Evolutionary conservation across 441 rosid species (phyloP), one percentile per base, ranked within the genome.

Genomic region (Theobroma grandiflorum): DNA sequence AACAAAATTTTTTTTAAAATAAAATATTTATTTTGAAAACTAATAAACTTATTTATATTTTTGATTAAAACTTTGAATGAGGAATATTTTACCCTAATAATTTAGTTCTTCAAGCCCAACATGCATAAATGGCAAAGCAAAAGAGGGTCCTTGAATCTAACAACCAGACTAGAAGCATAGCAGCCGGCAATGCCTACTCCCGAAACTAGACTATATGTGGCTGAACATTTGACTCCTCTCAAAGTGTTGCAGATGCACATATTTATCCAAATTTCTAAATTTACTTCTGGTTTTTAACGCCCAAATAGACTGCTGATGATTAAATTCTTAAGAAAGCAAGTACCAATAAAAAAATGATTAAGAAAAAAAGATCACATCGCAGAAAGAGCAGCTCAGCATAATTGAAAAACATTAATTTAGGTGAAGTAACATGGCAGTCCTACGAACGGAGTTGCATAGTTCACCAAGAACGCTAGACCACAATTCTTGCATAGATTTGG

Each of bases 401-500:
- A 47, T 31, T n/a, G 26, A 35, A 62, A 35, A 58, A 63, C 61
- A 71, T 53, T 38, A 16, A 33, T 52, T 38, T 52, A 40, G 35
- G 26, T 50, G 3, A 64, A 50, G 35, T 49, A 55, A 16, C 33
- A 76, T n/a, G 47, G 14, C 7, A 16, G 37, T 42, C 53, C 50
- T 38, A 77, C 22, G 16, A 57, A 33, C 37, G 70, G 16, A 50
- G 16, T 58, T 69, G 53, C 33, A 22, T 47, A 43, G 38, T 70
- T 58, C 68, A 61, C 16, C 37, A 66, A 68, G 43, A 26, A 16
- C 58, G 11, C 52, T 43, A 58, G 26, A 55, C 42, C 61, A 38
- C 3, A 64, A 20, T 76, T 62, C 55, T 18, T 18, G 63, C 81
- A 52, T 45, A 62, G 40, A 47, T 69, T 66, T 47, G 45, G 59